A percentile compares a stretch with the other conserved stretches of the same genome.
Evolutionary conservation across 1,284 basidiomycete genomes (phyloP).

Genomic region (Pisolithus thermaeus): DNA sequence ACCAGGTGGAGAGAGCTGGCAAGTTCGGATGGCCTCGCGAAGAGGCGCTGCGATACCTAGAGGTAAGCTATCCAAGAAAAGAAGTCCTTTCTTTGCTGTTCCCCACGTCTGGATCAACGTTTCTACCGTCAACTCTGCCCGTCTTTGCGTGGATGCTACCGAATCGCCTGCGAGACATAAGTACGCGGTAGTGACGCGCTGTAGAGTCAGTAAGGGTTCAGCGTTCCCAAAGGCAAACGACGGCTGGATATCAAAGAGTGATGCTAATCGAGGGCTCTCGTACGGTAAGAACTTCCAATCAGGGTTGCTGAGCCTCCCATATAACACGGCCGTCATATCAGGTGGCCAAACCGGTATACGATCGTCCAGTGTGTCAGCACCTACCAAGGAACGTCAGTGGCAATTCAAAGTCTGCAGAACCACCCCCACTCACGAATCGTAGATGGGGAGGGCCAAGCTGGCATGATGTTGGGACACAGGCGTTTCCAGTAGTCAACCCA

Average conservation of each 20-base stretch:
- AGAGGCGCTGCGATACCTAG: constrained; percentile 76
- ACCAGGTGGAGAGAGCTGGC: constrained; percentile 70
- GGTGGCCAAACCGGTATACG: constrained; percentile 66
- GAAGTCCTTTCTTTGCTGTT: constrained; percentile 32
- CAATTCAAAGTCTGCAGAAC: not conserved
- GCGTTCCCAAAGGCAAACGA: constrained; percentile 56
- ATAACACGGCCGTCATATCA: constrained; percentile 59
- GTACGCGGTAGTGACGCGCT: constrained; percentile 50
- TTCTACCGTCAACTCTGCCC: constrained; percentile 63
- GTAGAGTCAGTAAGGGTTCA: constrained; percentile 48
- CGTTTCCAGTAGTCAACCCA: constrained; percentile 90
- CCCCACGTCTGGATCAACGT: constrained; percentile 53
- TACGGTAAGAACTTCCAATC: constrained; percentile 58
- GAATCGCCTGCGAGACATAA: constrained; percentile 50
- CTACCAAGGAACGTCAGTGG: constrained; percentile 25
- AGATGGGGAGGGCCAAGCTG: constrained; percentile 49
- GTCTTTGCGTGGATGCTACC: constrained; percentile 44
- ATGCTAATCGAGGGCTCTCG: constrained; percentile 44
- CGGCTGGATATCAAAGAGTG: constrained; percentile 46
- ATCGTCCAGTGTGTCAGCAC: constrained; percentile 48
- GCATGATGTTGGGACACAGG: constrained; percentile 55
- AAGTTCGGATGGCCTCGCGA: constrained; percentile 75
- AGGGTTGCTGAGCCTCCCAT: constrained; percentile 57
- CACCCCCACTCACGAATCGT: constrained; percentile 36
- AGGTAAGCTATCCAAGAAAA: constrained; percentile 51